phyloP scores from a whole-genome alignment of 1,139 yeast species.

The Debaryomycetaceae sp. region DNA sequence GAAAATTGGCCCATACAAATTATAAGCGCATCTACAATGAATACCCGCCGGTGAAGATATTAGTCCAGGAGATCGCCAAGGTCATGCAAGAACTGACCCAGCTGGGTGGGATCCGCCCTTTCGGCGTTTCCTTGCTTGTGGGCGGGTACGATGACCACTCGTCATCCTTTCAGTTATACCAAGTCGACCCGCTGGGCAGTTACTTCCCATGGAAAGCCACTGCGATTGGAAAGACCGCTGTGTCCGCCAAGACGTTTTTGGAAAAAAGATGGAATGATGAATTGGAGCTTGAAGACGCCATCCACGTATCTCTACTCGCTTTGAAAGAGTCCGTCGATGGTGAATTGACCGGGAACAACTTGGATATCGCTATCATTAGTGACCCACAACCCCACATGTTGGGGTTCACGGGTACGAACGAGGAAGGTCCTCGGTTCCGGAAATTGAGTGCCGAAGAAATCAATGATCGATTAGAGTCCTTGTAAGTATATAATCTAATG shows the following conservation, averaged over 20 bases:
- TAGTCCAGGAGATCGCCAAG: conserved; percentile 91
- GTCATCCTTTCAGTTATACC: conserved; percentile 72
- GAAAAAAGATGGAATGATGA: conserved; percentile 98
- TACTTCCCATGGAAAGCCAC: conserved; percentile 99
- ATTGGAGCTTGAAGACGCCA: conserved; percentile 94
- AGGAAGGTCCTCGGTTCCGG: conserved; percentile 79
- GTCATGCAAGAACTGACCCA: conserved; percentile 98
- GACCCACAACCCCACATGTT: conserved; percentile 71
- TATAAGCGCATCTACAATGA: conserved; percentile 92
- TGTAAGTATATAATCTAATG: conserved; percentile 36
- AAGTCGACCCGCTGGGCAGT: conserved; percentile 96
- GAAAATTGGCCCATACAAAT: conserved; percentile 86
- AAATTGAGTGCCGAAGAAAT: conserved; percentile 83
- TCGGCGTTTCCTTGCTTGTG: conserved; percentile 86
- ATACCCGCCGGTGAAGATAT: conserved; percentile 90
- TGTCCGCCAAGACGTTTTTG: conserved; percentile 89
- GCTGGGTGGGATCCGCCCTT: conserved; percentile 96
- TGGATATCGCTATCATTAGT: conserved; percentile 84
- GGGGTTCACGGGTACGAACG: conserved; percentile 79
- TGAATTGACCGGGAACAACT: conserved; percentile 92
- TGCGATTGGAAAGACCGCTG: conserved; percentile 93
- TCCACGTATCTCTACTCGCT: conserved; percentile 89
- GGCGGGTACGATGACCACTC: conserved; percentile 88
- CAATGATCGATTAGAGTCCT: conserved; percentile 87
- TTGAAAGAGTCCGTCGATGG: conserved; percentile 97